Evolutionary conservation across 805 yeast genomes (phyloP).

Genomic region (Brettanomyces anomalus): DNA sequence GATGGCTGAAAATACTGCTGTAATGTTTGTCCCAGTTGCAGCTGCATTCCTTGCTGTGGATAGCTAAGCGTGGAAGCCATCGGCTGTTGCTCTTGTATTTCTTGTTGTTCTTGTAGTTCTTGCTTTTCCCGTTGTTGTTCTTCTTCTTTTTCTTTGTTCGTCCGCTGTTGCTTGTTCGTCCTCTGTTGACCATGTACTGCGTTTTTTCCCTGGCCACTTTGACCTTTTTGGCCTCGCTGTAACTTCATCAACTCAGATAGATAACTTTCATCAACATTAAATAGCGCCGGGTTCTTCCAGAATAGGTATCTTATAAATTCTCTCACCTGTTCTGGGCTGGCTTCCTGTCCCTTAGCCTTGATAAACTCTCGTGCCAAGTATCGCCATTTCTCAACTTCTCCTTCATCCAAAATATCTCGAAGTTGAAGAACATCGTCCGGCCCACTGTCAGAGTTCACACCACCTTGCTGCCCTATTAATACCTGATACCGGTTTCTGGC

Average conservation of each 20-base stretch:
- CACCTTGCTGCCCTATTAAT: conserved; percentile 75
- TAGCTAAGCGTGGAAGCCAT: too few relatives aligned
- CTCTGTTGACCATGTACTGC: background rate
- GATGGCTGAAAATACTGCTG: too few relatives aligned
- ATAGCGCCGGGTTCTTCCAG: conserved; percentile 42
- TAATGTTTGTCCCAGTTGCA: too few relatives aligned
- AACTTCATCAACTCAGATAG: conserved; percentile 30
- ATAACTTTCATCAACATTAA: conserved; percentile 46
- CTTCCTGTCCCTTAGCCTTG: conserved; percentile 41
- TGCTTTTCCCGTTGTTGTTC: conserved; percentile 1
- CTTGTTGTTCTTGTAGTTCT: too few relatives aligned
- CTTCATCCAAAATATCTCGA: conserved; percentile 51
- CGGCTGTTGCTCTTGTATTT: too few relatives aligned
- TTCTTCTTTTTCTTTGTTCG: background rate
- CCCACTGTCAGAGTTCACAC: conserved; percentile 58
- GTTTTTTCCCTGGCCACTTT: too few relatives aligned
- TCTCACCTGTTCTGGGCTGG: conserved; percentile 46
- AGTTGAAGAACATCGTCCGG: conserved; percentile 43
- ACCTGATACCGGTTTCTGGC: conserved; percentile 76
- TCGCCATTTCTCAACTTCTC: conserved; percentile 63
- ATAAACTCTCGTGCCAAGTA: conserved; percentile 54
- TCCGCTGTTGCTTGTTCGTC: background rate
- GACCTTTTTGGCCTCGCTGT: conserved; percentile 15
- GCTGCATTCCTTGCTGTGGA: too few relatives aligned
- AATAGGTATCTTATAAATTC: conserved; percentile 45